Conservation (phyloP, 306 rosid genomes). For the Cyamopsis tetragonoloba region DNA sequence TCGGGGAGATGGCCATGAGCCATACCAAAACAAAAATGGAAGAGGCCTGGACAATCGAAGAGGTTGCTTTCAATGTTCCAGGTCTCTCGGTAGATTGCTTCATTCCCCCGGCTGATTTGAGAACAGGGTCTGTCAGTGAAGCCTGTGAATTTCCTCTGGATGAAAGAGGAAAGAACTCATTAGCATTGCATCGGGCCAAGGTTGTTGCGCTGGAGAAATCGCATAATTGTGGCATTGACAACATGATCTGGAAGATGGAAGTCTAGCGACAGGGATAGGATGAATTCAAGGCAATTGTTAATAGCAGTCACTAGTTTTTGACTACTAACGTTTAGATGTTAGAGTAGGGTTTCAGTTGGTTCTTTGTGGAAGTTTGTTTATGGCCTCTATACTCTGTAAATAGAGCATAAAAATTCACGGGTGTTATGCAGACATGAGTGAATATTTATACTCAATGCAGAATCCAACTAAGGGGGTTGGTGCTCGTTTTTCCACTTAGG, state of each 20-base stretch:
- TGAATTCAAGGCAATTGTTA: slow-evolving; percentile 67
- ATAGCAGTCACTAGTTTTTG: slow-evolving; percentile 68
- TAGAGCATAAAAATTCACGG: slow-evolving; percentile 87
- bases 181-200: slow-evolving; percentile 60
- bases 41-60: slow-evolving; percentile 98
- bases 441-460: slow-evolving; percentile 90
- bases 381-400: slow-evolving; percentile 83
- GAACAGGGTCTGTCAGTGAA: slow-evolving; percentile 66
- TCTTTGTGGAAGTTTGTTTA: slow-evolving; percentile 50
- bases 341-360: slow-evolving; percentile 51
- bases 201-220: slow-evolving; percentile 78
- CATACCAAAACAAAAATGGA: slow-evolving; percentile 97
- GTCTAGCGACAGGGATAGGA: slow-evolving; percentile 39
- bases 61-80: slow-evolving; percentile 90
- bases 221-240: slow-evolving; percentile 47
- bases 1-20: slow-evolving; percentile 99
- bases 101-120: slow-evolving; percentile 96
- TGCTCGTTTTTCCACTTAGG: slow-evolving; percentile 79
- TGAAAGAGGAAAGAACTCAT: slow-evolving; percentile 59
- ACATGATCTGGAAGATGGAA: slow-evolving; percentile 82
- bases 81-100: slow-evolving; percentile 93
- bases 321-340: slow-evolving; percentile 63
- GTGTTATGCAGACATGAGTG: slow-evolving; percentile 53
- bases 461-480: slow-evolving; percentile 89
- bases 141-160: slow-evolving; percentile 75